Evolutionary conservation across 495 filamentous ascomycete genomes (phyloP), one percentile per base, ranked within the genome.

Genomic region (Aspergillus heteromorphus): DNA sequence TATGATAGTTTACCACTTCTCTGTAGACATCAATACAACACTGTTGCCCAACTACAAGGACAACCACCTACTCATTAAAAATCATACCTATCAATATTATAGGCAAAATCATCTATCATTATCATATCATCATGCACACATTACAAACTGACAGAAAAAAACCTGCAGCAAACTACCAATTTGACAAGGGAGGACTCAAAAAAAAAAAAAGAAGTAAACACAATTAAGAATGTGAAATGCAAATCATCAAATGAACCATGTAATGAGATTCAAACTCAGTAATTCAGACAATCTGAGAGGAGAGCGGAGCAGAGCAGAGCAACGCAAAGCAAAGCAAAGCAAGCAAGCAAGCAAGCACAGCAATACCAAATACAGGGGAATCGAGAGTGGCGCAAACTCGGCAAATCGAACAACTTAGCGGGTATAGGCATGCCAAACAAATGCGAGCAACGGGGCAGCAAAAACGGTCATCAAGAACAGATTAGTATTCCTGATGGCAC

Each of bases 361-460:
- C 49, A 48, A 59, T 64, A 65, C 61, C 60, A 62, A 64, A 70
- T 73, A 75, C 69, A 75, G 69, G 68, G 72, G 64, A 72, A 73
- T 71, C 61, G 63, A 63, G 54, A 48, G 45, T 51, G 63, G 59
- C 61, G 57, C 51, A 57, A 49, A 54, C 47, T 30, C 20, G 30
- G 42, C 21, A 42, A 42, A 49, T 54, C 53, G 51, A 56, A 56
- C 51, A 54, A 50, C 54, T 65, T 58, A 60, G 56, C 50, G 60
- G 60, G 57, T 61, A 60, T 66, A 63, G 47, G 61, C 54, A 52
- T 59, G 65, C 64, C 65, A 71, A 31, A 73, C 57, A 27, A 66
- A 60, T 48, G 66, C 67, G 38, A 73, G 48, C 36, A 71, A 18
- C 19, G 67, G 65, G 11, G 62, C 57, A 56, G 58, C 53, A 63